These are phyloP conservation scores for Escallonia herrerae DNA, from an alignment of 129 eudicot genomes.

Conservation along the genomic window DNA sequence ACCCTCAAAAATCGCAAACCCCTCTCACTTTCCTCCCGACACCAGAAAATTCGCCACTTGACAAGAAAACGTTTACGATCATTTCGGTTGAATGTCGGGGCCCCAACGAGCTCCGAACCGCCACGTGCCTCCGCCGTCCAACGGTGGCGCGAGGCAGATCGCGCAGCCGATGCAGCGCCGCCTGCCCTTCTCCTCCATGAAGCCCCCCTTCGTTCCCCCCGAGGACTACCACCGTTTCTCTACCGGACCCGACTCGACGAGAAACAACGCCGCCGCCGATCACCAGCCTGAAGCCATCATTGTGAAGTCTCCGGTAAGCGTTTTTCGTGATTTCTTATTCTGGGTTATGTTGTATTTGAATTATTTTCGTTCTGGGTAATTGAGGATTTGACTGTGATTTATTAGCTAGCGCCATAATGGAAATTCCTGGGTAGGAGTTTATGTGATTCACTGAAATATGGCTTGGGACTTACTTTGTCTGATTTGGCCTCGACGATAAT, in stretches of 20 bases:
- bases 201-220: constrained; percentile 59
- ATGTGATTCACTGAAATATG: too few species aligned
- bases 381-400: background rate
- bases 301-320: constrained; percentile 72
- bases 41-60: background rate
- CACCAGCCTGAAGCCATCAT: constrained; percentile 53
- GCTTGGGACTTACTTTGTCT: too few species aligned
- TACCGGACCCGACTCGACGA: constrained; percentile 25
- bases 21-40: too few species aligned
- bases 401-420: too few species aligned
- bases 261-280: constrained; percentile 24
- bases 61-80: too few species aligned
- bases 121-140: constrained; percentile 37
- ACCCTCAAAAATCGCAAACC: background rate
- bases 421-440: too few species aligned
- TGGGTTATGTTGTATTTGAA: background rate
- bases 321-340: constrained; percentile 1
- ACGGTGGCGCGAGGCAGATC: constrained; percentile 43
- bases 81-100: too few species aligned
- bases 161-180: constrained; percentile 49
- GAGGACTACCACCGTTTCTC: constrained; percentile 73
- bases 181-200: constrained; percentile 58
- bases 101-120: constrained; percentile 26
- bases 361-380: background rate
- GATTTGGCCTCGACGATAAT: too few species aligned